Evolutionary conservation across 2,329 filamentous ascomycete species (phyloP).

Genomic region (Talaromyces sp.): DNA sequence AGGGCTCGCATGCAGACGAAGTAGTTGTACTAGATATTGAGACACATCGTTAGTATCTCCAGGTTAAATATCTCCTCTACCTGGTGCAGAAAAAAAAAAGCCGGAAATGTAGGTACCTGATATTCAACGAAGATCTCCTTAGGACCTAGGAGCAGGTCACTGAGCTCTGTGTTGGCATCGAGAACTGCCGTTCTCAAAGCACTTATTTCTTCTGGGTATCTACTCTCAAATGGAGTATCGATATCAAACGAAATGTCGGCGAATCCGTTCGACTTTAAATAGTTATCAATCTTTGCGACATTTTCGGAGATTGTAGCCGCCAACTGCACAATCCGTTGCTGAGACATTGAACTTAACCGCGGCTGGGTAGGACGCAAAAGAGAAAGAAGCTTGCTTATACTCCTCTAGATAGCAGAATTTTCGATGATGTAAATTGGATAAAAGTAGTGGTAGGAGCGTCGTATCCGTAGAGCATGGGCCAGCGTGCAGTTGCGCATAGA

Average conservation of each 20-base stretch:
- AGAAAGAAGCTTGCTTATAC: background rate
- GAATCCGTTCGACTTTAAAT: background rate
- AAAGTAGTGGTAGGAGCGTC: background rate
- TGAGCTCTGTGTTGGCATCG: conserved; percentile 2
- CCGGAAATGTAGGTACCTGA: background rate
- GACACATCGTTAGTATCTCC: background rate
- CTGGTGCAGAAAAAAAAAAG: background rate
- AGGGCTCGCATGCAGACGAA: background rate
- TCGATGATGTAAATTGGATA: background rate
- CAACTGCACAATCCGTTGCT: background rate
- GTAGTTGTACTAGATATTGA: background rate
- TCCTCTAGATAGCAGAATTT: background rate
- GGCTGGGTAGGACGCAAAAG: background rate
- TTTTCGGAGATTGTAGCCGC: background rate
- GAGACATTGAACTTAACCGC: background rate
- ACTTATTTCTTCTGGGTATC: background rate
- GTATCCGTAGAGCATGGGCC: background rate
- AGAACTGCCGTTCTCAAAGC: background rate
- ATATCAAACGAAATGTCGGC: background rate
- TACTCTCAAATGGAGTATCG: background rate
- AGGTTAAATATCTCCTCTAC: background rate
- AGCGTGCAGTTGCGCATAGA: background rate
- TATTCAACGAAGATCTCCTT: conserved; percentile 4
- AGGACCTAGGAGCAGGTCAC: conserved; percentile 2
- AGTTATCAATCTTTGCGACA: background rate